These are phyloP conservation scores for Aspergillus olivimuriae DNA, from an alignment of 495 filamentous ascomycete species.

Conservation along the genomic window DNA sequence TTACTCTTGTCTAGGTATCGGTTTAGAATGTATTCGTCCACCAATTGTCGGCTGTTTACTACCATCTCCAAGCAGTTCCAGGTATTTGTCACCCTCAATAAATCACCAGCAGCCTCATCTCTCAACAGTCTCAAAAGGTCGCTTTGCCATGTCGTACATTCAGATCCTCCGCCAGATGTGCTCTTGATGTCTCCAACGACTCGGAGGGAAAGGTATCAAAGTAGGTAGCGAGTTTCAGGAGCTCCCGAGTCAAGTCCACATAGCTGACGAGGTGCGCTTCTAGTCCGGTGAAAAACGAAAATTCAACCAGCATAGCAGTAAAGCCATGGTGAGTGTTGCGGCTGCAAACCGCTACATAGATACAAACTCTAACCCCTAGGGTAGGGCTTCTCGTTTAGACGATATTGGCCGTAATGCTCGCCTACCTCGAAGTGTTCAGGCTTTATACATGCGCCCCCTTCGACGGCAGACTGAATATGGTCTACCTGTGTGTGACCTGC, in stretches of 20 bases:
- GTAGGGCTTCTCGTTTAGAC: slow-evolving; percentile 34
- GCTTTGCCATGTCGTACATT: not conserved
- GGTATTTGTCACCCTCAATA: not conserved
- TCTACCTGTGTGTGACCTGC: slow-evolving; percentile 80
- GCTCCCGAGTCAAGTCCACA: too few species aligned
- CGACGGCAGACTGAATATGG: slow-evolving; percentile 66
- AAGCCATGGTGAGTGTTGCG: not conserved
- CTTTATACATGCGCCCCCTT: slow-evolving; percentile 78
- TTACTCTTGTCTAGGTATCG: too few species aligned
- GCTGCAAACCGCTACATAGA: too few species aligned
- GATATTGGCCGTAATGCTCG: slow-evolving; percentile 39
- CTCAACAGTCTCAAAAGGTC: not conserved
- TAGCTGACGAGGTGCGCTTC: too few species aligned
- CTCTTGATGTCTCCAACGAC: too few species aligned
- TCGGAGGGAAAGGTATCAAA: too few species aligned
- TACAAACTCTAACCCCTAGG: slow-evolving; percentile 8
- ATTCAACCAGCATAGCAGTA: too few species aligned
- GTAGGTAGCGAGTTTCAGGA: too few species aligned
- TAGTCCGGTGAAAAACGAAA: too few species aligned
- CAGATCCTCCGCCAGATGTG: not conserved
- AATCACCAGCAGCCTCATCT: not conserved
- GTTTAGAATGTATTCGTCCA: too few species aligned
- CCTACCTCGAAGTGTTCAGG: slow-evolving; percentile 70
- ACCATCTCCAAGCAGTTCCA: not conserved
- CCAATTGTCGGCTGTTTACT: too few species aligned